Conservation (phyloP, 257 asterid genomes). For the Phtheirospermum japonicum region DNA sequence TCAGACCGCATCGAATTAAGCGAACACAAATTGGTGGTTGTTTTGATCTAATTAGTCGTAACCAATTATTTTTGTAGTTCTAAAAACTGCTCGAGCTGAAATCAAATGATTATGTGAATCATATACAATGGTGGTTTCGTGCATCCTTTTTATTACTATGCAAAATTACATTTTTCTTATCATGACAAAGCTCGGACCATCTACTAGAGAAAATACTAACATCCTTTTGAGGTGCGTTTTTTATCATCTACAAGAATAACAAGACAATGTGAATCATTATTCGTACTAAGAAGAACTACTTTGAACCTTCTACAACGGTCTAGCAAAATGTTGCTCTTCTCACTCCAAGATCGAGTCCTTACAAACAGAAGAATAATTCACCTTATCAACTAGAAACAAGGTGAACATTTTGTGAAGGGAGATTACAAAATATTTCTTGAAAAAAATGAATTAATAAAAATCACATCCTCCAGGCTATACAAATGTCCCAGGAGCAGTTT, state of each 20-base stretch:
- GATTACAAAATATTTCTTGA: constrained; percentile 38
- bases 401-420: neutral
- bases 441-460: constrained; percentile 30
- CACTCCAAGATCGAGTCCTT: constrained; percentile 24
- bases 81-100: no score
- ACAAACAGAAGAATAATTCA: constrained; percentile 22
- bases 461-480: constrained; percentile 47
- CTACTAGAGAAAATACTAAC: no score
- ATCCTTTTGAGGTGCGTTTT: neutral
- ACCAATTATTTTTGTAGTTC: neutral
- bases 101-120: no score
- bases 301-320: neutral
- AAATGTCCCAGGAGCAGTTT: constrained; percentile 35
- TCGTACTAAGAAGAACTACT: no score
- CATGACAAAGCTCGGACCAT: no score
- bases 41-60: no score
- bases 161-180: no score
- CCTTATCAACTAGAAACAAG: constrained; percentile 16
- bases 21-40: no score
- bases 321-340: constrained; percentile 10
- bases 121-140: no score
- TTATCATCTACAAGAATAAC: neutral
- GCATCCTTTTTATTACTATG: no score
- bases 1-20: no score
- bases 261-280: neutral